Evolutionary conservation across 208 protist species (phyloP), one percentile per base, ranked within the genome.

Genomic region (Phytomonas serpens): DNA sequence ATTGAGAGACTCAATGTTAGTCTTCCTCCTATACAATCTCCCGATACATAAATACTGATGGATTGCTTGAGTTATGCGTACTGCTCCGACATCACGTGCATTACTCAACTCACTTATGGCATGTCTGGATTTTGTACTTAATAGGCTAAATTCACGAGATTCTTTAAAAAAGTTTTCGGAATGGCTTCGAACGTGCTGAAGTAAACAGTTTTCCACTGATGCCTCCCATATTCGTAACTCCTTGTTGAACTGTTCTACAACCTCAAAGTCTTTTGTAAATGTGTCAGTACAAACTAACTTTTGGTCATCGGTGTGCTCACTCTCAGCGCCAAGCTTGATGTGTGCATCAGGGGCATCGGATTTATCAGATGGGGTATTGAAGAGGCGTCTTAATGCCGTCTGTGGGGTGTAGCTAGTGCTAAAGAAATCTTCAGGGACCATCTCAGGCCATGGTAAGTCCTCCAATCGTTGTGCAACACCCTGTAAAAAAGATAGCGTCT

Each of bases 141-240:
- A 73, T 11, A 75, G 62, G 30, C 72, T 75, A 79, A 96, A 95
- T 32, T 81, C 74, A 38, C 77, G 73, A 62, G 91, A 93, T 30
- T 81, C 80, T 29, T 33, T 64, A 74, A 96, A 95, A 78, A 97
- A 96, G 73, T 92, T 80, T 67, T 92, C 87, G 16, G 90, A 93
- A 33, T 82, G 83, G 73, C 80, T 84, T 77, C 90, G 87, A 16
- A 96, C 93, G 74, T 96, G 93, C 64, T 83, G 71, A 52, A 95
- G 72, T 66, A 97, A 70, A 57, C 86, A 94, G 31, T 69, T 52
- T 70, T 96, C 88, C 27, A 97, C 93, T 4, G 63, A 81, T 23
- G 68, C 67, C 69, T 94, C 83, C 81, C 82, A 97, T 52, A 71
- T 61, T 11, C 89, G 86, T 61, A 97, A 80, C 67, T 89, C 73